A percentile compares a stretch with the other conserved stretches of the same genome.
Evolutionary conservation across 352 stramenopile genomes (phyloP).

Genomic region (Globisporangium rhizosaccharum): DNA sequence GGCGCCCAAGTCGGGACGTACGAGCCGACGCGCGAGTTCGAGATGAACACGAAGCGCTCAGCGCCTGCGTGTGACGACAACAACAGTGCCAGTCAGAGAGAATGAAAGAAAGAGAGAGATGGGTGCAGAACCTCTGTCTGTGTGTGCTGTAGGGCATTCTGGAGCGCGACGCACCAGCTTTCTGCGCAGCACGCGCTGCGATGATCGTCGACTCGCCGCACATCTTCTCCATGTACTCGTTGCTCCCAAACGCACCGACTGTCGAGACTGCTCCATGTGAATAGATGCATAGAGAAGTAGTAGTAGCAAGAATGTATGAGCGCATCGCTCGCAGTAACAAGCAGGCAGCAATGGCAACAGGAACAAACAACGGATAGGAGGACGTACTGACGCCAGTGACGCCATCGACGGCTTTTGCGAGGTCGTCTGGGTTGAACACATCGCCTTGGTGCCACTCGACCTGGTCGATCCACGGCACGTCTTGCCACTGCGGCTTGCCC

Average conservation of each 20-base stretch:
- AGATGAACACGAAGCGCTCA: conserved; percentile 88
- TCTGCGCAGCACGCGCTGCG: conserved; percentile 66
- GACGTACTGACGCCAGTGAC: conserved; percentile 73
- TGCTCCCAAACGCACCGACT: conserved; percentile 82
- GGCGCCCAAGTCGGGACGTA: conserved; percentile 66
- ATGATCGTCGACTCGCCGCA: conserved; percentile 86
- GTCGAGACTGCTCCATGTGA: conserved; percentile 54
- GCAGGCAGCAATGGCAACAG: neutral
- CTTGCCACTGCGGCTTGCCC: conserved; percentile 75
- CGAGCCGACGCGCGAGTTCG: conserved; percentile 86
- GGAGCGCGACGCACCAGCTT: conserved; percentile 26
- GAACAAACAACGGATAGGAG: neutral
- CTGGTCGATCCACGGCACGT: conserved; percentile 73
- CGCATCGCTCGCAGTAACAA: neutral
- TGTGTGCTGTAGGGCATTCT: no score
- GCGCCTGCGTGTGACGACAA: conserved; percentile 16
- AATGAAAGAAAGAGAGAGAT: neutral
- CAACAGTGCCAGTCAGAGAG: neutral
- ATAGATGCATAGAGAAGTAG: no score
- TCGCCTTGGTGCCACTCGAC: conserved; percentile 87
- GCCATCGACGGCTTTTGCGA: conserved; percentile 63
- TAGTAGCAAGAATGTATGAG: neutral
- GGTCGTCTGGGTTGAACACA: conserved; percentile 67
- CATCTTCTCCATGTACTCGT: conserved; percentile 87
- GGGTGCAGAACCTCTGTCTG: neutral